Base-by-base conservation (phyloP, 495 filamentous ascomycete genomes). In the Penicillium turbatum region DNA sequence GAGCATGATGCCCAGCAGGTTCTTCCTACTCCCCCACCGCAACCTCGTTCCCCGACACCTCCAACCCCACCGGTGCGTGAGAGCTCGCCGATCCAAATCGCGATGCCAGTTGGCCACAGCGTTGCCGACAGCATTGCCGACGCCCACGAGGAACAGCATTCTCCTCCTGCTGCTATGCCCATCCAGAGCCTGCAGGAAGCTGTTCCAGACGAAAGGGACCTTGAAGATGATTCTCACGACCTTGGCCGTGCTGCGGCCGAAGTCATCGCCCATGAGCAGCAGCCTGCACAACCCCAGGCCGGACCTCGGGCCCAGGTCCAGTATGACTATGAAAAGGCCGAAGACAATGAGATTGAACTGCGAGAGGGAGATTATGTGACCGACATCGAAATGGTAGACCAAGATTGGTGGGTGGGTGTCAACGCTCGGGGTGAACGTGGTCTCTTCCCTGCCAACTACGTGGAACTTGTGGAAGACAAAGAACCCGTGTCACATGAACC, bases 381-480 rank as follows among this genome's bases (percentile, higher is more conserved):
- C n/a, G 84, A 96, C 56, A 95, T 99, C 63, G 90, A 99, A 40
- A 95, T 95, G 90, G 90, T 98, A 2, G 95, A 98, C 56, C 73
- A 80, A 41, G 92, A 97, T 65, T 99, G 93, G 93, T 99, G 93
- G 93, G 85, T 93, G 79, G 93, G 93, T 10, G 84, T 84, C 51
- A 97, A 97, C 67, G 63, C 72, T 6, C 75, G 70, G 44, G 95
- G 93, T 51, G 88, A 97, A 64, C 81, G 75, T 30, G 93, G 93
- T 6, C 76, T 97, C 27, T 99, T 99, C 76, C 93, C 93, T 0
- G 92, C 89, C 68, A 97, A 96, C 71, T 99, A 97, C 55, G 95
- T 97, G 26, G 90, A 97, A 62, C 69, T 96, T 26, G 73, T 92
- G 31, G 86, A 88, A 19, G 73, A 72, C 37, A 82, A 78, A 24